A percentile compares a stretch with the other conserved stretches of the same genome.
phyloP scores from a whole-genome alignment of 108 stramenopile genomes.

The Schizochytrium sp. region DNA sequence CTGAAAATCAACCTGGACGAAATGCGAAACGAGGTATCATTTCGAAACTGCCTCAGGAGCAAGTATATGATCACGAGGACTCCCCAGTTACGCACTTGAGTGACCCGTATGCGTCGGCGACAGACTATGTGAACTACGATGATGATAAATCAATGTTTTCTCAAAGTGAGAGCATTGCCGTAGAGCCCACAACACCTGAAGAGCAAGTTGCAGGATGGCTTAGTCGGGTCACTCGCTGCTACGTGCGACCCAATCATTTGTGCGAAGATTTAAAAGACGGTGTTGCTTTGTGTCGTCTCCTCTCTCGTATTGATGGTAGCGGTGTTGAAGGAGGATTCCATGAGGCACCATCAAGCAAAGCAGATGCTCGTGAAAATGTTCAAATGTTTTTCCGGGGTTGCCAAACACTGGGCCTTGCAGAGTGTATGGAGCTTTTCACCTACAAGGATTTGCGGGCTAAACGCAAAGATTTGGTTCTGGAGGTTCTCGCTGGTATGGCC shows the following conservation, averaged over 20 bases:
- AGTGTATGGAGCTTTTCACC: constrained; percentile 29
- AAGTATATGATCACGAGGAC: too few species aligned
- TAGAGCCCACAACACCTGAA: not conserved
- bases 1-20: too few species aligned
- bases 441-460: constrained; percentile 53
- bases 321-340: not conserved
- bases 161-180: not conserved
- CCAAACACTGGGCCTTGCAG: constrained; percentile 7
- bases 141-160: not conserved
- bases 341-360: not conserved
- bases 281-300: constrained; percentile 4
- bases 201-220: constrained; percentile 38
- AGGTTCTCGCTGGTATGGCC: constrained; percentile 1
- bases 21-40: too few species aligned
- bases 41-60: too few species aligned
- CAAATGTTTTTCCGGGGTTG: constrained; percentile 42
- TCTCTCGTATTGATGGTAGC: constrained; percentile 48
- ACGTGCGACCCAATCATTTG: not conserved
- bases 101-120: not conserved
- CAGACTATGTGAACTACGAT: not conserved
- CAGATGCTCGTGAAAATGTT: constrained; percentile 13
- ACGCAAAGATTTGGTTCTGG: constrained; percentile 31
- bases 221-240: not conserved
- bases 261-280: constrained; percentile 41
- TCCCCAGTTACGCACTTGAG: too few species aligned